These are phyloP conservation scores for Plectosphaerella cucumerina DNA, from an alignment of 2,329 filamentous ascomycete species.

Conservation along the genomic window DNA sequence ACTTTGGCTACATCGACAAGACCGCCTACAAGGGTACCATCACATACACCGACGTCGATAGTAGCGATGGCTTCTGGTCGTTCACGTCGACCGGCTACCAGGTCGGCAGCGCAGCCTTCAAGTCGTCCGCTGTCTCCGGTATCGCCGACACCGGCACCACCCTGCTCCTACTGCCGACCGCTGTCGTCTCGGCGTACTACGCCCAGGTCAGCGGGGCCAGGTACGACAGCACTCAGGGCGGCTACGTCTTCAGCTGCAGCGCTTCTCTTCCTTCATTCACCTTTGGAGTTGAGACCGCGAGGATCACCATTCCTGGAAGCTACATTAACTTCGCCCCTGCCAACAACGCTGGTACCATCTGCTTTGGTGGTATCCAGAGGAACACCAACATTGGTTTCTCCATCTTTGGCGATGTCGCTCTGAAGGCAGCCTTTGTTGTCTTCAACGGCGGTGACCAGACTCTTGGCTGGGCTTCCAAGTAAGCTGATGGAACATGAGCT, in stretches of 20 bases:
- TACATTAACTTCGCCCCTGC: conserved; percentile 39
- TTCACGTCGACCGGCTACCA: conserved; percentile 35
- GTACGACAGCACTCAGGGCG: conserved; percentile 16
- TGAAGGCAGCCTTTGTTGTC: conserved; percentile 59
- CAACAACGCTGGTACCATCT: conserved; percentile 30
- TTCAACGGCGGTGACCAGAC: conserved; percentile 41
- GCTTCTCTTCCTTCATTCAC: conserved; percentile 36
- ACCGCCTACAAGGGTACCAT: conserved; percentile 53
- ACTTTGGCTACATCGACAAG: conserved; percentile 47
- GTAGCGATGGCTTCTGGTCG: conserved; percentile 57
- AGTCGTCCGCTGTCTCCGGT: conserved; percentile 11
- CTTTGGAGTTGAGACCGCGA: conserved; percentile 35
- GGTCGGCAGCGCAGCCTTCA: conserved; percentile 13
- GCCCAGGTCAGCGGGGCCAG: conserved; percentile 15
- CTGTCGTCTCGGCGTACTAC: conserved; percentile 19
- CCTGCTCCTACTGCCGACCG: conserved; percentile 18
- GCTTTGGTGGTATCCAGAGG: conserved; percentile 58
- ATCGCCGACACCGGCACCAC: conserved; percentile 22
- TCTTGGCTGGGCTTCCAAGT: conserved; percentile 33
- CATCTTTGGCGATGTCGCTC: conserved; percentile 61
- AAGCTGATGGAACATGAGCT: background rate
- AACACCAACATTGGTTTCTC: conserved; percentile 27
- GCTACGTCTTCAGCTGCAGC: conserved; percentile 39
- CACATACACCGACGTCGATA: conserved; percentile 52
- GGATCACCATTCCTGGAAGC: conserved; percentile 38